Percentiles rank a stretch among this genome's conserved stretches.
Evolutionary conservation across 768 basidiomycete species (phyloP).

Genomic region (Lactarius trivialis): DNA sequence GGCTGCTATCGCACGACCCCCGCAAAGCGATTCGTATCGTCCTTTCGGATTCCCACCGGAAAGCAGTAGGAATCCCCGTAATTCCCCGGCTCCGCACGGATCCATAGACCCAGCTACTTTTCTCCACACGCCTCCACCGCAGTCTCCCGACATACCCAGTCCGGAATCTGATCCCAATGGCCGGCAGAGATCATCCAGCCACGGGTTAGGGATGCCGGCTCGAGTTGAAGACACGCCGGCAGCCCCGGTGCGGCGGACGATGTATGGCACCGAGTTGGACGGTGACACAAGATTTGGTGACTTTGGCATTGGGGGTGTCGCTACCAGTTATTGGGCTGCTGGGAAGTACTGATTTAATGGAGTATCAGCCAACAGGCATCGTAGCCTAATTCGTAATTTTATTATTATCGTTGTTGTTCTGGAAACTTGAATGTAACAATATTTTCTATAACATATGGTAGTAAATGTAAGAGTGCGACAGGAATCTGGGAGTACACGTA

Average conservation of each 20-base stretch:
- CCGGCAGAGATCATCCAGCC: constrained; percentile 29
- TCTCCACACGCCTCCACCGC: constrained; percentile 20
- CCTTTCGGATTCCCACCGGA: constrained; percentile 19
- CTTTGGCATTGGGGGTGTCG: constrained; percentile 73
- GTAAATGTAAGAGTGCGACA: not conserved
- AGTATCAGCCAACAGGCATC: not conserved
- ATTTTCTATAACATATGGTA: not conserved
- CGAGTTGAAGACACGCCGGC: constrained; percentile 39
- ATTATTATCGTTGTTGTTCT: constrained; percentile 11
- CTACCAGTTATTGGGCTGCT: constrained; percentile 62
- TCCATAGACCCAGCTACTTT: constrained; percentile 21
- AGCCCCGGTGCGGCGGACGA: constrained; percentile 54
- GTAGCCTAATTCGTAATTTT: constrained; percentile 15
- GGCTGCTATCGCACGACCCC: constrained; percentile 2
- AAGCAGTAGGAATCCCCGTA: constrained; percentile 9
- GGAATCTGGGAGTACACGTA: not conserved
- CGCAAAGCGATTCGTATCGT: constrained; percentile 16
- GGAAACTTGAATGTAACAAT: constrained; percentile 13
- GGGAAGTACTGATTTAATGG: constrained; percentile 36
- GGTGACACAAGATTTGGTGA: constrained; percentile 79
- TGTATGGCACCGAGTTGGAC: constrained; percentile 84
- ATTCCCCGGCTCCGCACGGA: constrained; percentile 9
- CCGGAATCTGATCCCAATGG: constrained; percentile 10
- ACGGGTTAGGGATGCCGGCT: constrained; percentile 39
- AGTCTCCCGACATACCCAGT: constrained; percentile 3